phyloP scores from a whole-genome alignment of 176 grass and related monocot species.

The Alopecurus myosuroides region DNA sequence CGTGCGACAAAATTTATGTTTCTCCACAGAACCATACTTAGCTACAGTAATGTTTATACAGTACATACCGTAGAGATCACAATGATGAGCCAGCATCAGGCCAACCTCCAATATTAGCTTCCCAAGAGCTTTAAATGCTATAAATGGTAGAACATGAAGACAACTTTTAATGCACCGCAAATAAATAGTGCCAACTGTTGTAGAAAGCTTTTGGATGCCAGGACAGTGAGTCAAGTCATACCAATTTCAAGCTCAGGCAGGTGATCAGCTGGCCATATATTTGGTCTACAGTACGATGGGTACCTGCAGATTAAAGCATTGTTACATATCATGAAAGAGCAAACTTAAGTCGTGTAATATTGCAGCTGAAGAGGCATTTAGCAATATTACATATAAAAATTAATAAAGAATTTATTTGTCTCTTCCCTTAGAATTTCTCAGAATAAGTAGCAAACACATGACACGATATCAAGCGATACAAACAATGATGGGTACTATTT shows the following conservation, averaged over 20 bases:
- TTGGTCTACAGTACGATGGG: slow-evolving; percentile 85
- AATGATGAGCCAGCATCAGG: slow-evolving; percentile 86
- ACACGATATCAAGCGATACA: neutral
- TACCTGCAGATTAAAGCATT: slow-evolving; percentile 49
- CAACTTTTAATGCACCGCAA: neutral
- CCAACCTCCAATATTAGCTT: slow-evolving; percentile 85
- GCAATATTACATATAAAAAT: neutral
- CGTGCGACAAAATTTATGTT: neutral
- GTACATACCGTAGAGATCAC: slow-evolving; percentile 79
- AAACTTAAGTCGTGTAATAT: neutral
- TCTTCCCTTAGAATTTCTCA: neutral
- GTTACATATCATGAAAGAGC: neutral
- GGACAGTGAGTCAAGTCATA: slow-evolving; percentile 15
- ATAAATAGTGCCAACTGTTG: neutral
- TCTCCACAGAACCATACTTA: neutral
- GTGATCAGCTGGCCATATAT: slow-evolving; percentile 67
- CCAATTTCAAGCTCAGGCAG: slow-evolving; percentile 79
- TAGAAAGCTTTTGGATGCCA: neutral
- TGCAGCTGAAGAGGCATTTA: neutral
- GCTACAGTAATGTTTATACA: neutral
- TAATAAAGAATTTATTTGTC: neutral
- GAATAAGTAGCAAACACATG: neutral
- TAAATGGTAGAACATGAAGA: neutral
- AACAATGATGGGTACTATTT: neutral
- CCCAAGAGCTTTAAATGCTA: slow-evolving; percentile 93